These are phyloP conservation scores for Aspergillus fijiensis DNA, from an alignment of 2,329 filamentous ascomycete genomes.

Conservation along the genomic window DNA sequence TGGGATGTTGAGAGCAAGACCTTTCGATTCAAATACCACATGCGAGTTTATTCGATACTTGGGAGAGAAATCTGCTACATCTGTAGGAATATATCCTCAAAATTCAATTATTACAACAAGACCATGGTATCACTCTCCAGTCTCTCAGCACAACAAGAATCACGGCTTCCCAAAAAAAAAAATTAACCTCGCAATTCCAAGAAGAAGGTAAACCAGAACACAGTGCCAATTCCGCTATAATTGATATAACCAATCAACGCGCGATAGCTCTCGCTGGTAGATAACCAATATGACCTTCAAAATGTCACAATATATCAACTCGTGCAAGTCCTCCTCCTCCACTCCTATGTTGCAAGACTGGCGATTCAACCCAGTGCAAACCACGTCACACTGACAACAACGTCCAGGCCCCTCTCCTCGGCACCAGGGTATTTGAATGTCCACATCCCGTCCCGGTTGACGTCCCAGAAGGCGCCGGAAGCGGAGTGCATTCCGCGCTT, in stretches of 20 bases:
- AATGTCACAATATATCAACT: background rate
- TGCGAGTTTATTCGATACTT: background rate
- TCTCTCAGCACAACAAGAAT: background rate
- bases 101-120: background rate
- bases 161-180: background rate
- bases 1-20: background rate
- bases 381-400: constrained; percentile 52
- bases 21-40: background rate
- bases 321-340: background rate
- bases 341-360: background rate
- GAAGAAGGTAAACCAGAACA: background rate
- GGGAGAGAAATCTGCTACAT: background rate
- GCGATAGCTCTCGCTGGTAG: background rate
- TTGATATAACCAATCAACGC: background rate
- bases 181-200: background rate
- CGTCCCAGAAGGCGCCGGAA: constrained; percentile 52
- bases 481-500: constrained; percentile 67
- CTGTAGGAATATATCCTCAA: background rate
- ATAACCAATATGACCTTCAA: background rate
- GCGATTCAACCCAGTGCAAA: constrained; percentile 36
- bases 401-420: constrained; percentile 48
- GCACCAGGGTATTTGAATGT: constrained; percentile 52
- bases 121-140: background rate
- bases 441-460: constrained; percentile 55
- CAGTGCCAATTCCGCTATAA: background rate